Percentiles rank a stretch among this genome's conserved stretches.
These are phyloP conservation scores for Coemansia sp. DNA, from an alignment of 192 early-diverging fungal genomes.

Conservation along the genomic window DNA sequence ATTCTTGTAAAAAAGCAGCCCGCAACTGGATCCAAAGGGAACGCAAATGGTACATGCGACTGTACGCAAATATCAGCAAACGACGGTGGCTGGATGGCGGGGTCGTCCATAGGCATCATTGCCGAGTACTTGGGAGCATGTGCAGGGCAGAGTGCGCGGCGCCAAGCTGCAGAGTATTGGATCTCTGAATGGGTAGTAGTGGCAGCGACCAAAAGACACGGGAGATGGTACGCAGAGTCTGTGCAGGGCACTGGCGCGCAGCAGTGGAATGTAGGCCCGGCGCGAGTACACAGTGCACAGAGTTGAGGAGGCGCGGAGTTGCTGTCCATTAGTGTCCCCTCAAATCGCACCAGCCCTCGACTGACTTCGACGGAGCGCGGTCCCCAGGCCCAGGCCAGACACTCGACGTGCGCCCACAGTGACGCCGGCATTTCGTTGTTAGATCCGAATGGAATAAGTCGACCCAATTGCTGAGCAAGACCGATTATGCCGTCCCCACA, in stretches of 20 bases:
- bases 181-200: background rate
- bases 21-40: background rate
- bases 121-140: slow-evolving; percentile 41
- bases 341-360: slow-evolving; percentile 23
- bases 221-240: slow-evolving; percentile 45
- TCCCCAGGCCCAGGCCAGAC: slow-evolving; percentile 55
- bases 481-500: slow-evolving; percentile 30
- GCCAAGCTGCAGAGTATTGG: slow-evolving; percentile 44
- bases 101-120: slow-evolving; percentile 43
- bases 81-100: slow-evolving; percentile 4
- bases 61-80: slow-evolving; percentile 22
- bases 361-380: slow-evolving; percentile 23
- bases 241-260: slow-evolving; percentile 45
- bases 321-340: slow-evolving; percentile 23
- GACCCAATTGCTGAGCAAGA: slow-evolving; percentile 13
- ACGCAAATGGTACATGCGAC: background rate
- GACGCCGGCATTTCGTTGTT: background rate
- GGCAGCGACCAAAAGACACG: slow-evolving; percentile 30
- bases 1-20: background rate
- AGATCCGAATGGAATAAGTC: slow-evolving; percentile 27
- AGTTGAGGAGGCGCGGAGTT: background rate
- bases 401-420: slow-evolving; percentile 50
- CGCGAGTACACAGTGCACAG: slow-evolving; percentile 33
- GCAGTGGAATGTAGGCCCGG: slow-evolving; percentile 47
- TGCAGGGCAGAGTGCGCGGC: slow-evolving; percentile 35